phyloP scores from a whole-genome alignment of 495 filamentous ascomycete species.

The Aspergillus sparsus region DNA sequence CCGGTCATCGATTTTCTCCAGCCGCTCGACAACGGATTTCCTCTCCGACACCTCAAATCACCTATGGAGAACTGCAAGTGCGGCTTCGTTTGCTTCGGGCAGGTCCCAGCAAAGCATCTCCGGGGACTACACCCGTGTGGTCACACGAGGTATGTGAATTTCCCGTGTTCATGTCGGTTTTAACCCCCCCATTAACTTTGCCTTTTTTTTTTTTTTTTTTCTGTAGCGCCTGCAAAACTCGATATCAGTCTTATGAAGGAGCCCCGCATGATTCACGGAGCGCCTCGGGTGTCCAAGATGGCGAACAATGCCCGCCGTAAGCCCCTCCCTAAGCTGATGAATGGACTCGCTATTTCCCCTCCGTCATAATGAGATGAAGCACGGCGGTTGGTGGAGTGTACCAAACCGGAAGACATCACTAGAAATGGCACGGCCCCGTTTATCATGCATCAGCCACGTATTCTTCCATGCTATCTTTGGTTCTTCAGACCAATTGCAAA shows the following conservation, averaged over 20 bases:
- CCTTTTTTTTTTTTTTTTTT: not conserved
- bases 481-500: slow-evolving; percentile 14
- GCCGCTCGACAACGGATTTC: slow-evolving; percentile 62
- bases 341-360: slow-evolving; percentile 51
- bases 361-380: slow-evolving; percentile 26
- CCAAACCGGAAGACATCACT: slow-evolving; percentile 15
- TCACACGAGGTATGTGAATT: slow-evolving; percentile 55
- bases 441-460: slow-evolving; percentile 20
- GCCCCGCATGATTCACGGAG: slow-evolving; percentile 72
- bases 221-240: slow-evolving; percentile 74
- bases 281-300: slow-evolving; percentile 64
- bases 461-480: slow-evolving; percentile 14
- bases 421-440: slow-evolving; percentile 13
- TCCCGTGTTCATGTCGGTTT: slow-evolving; percentile 9
- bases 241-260: slow-evolving; percentile 88
- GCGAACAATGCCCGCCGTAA: slow-evolving; percentile 64
- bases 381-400: slow-evolving; percentile 25
- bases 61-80: slow-evolving; percentile 86
- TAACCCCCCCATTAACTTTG: slow-evolving; percentile 19
- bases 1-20: slow-evolving; percentile 52
- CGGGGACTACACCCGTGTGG: slow-evolving; percentile 61
- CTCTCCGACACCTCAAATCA: slow-evolving; percentile 86
- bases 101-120: slow-evolving; percentile 59
- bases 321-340: slow-evolving; percentile 71
- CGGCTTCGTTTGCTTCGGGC: slow-evolving; percentile 66